phyloP scores from a whole-genome alignment of 768 basidiomycete species.

The Hemileccinum impolitum region DNA sequence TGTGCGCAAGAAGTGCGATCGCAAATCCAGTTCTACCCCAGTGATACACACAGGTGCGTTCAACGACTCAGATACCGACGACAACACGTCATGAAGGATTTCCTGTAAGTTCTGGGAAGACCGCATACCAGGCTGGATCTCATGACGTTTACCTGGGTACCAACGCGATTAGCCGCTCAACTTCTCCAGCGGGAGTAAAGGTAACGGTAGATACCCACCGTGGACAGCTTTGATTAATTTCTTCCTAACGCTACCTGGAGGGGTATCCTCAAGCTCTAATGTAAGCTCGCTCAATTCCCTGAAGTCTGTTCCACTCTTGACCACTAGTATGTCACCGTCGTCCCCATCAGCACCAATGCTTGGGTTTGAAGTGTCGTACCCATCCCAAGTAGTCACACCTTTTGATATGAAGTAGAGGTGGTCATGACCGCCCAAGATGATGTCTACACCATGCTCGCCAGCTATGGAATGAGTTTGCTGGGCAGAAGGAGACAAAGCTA shows the following conservation, averaged over 20 bases:
- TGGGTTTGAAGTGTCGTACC: constrained; percentile 48
- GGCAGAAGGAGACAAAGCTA: constrained; percentile 54
- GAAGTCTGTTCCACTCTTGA: constrained; percentile 91
- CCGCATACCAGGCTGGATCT: constrained; percentile 54
- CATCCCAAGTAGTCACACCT: constrained; percentile 65
- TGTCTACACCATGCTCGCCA: constrained; percentile 70
- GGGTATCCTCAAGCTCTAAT: constrained; percentile 57
- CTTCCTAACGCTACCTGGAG: constrained; percentile 58
- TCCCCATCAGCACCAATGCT: constrained; percentile 72
- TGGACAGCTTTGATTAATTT: constrained; percentile 60
- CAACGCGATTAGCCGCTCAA: not conserved
- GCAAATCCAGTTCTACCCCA: constrained; percentile 63
- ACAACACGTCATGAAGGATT: constrained; percentile 61
- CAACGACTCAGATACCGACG: constrained; percentile 64
- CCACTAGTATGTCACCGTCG: constrained; percentile 62
- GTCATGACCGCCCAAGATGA: constrained; percentile 87
- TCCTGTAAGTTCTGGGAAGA: constrained; percentile 53
- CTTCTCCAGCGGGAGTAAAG: not conserved
- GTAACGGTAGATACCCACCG: constrained; percentile 39
- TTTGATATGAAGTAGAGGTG: constrained; percentile 75
- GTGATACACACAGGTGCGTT: constrained; percentile 76
- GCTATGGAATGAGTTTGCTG: constrained; percentile 44
- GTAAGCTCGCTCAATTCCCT: constrained; percentile 76
- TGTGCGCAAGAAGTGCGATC: constrained; percentile 72
- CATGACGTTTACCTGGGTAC: constrained; percentile 60